Conservation (phyloP, 306 rosid species). For the Vachellia pachyceras region DNA sequence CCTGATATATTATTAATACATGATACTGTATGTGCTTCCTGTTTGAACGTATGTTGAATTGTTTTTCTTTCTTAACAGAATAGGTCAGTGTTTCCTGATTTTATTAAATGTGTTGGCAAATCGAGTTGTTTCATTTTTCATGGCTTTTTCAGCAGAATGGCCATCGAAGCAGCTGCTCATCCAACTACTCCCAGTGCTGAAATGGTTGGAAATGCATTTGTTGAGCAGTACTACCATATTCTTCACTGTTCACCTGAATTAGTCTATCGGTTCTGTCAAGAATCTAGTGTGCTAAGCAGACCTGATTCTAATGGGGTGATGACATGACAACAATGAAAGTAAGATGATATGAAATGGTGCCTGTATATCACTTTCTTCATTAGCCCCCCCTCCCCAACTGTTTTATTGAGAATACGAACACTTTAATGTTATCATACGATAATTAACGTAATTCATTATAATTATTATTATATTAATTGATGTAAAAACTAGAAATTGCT, state of each 20-base stretch:
- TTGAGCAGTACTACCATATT: slow-evolving; percentile 82
- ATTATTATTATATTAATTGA: slow-evolving; percentile 4
- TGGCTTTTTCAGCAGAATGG: slow-evolving; percentile 57
- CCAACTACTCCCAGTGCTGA: slow-evolving; percentile 60
- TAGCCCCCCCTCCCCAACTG: background rate
- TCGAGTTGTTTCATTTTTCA: slow-evolving; percentile 12
- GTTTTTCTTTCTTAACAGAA: background rate
- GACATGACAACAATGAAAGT: slow-evolving; percentile 83
- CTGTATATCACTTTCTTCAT: background rate
- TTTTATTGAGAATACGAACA: slow-evolving; percentile 17
- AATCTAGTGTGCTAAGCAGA: slow-evolving; percentile 74
- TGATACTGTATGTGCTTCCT: background rate
- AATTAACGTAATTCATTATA: slow-evolving; percentile 27
- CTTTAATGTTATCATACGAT: slow-evolving; percentile 5
- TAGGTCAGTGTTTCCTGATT: background rate
- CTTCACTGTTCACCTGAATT: slow-evolving; percentile 77
- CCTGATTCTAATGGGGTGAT: slow-evolving; percentile 71
- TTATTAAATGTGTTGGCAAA: background rate
- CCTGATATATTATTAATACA: no score
- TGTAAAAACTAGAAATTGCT: background rate
- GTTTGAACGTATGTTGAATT: background rate
- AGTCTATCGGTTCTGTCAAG: slow-evolving; percentile 74
- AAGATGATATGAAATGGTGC: slow-evolving; percentile 40
- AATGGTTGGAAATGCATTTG: slow-evolving; percentile 79
- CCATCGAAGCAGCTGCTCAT: slow-evolving; percentile 56